Conservation (phyloP, 495 filamentous ascomycete species). For the Sporormia fimetaria region DNA sequence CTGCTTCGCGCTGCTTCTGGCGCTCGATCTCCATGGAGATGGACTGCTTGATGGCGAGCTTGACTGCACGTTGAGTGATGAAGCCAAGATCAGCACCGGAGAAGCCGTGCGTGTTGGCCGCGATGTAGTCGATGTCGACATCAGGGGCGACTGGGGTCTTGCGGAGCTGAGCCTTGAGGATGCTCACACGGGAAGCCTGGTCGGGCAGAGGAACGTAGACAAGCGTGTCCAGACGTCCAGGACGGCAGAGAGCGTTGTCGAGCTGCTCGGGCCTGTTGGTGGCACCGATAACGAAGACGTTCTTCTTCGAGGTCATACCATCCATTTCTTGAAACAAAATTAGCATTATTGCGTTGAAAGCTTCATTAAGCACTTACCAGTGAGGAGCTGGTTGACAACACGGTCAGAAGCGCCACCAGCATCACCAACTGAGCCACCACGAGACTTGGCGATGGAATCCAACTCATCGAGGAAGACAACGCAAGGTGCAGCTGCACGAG, state of each 20-base stretch:
- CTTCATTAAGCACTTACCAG: constrained; percentile 52
- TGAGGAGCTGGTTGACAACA: constrained; percentile 98
- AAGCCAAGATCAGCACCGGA: constrained; percentile 99
- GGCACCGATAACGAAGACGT: constrained; percentile 98
- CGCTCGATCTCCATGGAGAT: constrained; percentile 82
- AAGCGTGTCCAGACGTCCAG: constrained; percentile 93
- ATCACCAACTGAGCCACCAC: constrained; percentile 94
- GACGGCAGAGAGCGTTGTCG: constrained; percentile 93
- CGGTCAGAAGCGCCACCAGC: constrained; percentile 97
- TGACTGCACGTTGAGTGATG: constrained; percentile 96
- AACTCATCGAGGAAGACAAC: constrained; percentile 98
- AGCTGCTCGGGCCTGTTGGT: constrained; percentile 98
- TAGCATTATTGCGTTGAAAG: constrained; percentile 2
- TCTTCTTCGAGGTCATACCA: constrained; percentile 99
- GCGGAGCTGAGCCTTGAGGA: constrained; percentile 91
- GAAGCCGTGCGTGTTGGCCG: constrained; percentile 95
- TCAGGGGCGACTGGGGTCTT: constrained; percentile 89
- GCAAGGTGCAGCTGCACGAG: constrained; percentile 92
- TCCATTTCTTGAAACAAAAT: constrained; percentile 66
- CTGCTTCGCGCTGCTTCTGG: constrained; percentile 74
- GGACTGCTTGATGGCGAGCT: constrained; percentile 98
- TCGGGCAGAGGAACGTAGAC: constrained; percentile 97
- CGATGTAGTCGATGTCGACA: constrained; percentile 82
- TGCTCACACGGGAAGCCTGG: constrained; percentile 71
- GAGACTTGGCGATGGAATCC: constrained; percentile 98